These are phyloP conservation scores for Boeremia lycopersici DNA, from an alignment of 2,329 filamentous ascomycete genomes.

Conservation along the genomic window DNA sequence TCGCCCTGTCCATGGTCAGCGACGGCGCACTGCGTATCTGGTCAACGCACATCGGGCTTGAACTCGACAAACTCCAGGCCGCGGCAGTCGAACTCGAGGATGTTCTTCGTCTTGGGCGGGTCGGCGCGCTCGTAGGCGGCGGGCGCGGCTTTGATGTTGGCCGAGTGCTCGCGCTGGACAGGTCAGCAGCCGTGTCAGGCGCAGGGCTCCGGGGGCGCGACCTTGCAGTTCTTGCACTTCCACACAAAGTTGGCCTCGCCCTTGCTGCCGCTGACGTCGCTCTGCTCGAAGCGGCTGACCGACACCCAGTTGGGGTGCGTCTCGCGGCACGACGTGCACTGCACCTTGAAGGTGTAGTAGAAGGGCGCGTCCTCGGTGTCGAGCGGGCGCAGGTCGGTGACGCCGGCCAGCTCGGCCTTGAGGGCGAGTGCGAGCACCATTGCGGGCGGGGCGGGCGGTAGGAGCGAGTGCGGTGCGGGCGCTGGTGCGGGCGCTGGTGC, in stretches of 20 bases:
- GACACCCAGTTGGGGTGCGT: constrained; percentile 84
- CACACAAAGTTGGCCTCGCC: constrained; percentile 99
- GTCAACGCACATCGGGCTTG: constrained; percentile 74
- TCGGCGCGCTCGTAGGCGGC: constrained; percentile 72
- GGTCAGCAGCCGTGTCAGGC: constrained; percentile 12
- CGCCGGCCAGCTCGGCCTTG: constrained; percentile 57
- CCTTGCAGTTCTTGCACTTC: constrained; percentile 98
- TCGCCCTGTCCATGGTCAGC: constrained; percentile 68
- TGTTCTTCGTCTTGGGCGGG: constrained; percentile 75
- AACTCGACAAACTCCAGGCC: constrained; percentile 93
- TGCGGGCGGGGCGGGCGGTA: not conserved
- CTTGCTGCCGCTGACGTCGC: constrained; percentile 89
- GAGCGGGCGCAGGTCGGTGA: constrained; percentile 84
- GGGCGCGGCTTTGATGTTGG: constrained; percentile 78
- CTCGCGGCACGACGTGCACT: constrained; percentile 97
- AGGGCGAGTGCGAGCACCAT: constrained; percentile 49
- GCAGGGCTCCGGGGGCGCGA: constrained; percentile 48
- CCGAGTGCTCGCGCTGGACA: constrained; percentile 77
- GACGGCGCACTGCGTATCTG: not conserved
- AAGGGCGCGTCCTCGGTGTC: constrained; percentile 84
- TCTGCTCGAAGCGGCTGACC: constrained; percentile 86
- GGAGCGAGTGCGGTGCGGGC: constrained; percentile 1
- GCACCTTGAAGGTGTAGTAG: constrained; percentile 97
- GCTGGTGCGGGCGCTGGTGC: not conserved
- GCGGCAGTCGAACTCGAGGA: constrained; percentile 91